Percentiles rank a stretch among this genome's conserved stretches.
Conservation (phyloP, 176 grass and related monocot species). For the Ensete ventricosum region DNA sequence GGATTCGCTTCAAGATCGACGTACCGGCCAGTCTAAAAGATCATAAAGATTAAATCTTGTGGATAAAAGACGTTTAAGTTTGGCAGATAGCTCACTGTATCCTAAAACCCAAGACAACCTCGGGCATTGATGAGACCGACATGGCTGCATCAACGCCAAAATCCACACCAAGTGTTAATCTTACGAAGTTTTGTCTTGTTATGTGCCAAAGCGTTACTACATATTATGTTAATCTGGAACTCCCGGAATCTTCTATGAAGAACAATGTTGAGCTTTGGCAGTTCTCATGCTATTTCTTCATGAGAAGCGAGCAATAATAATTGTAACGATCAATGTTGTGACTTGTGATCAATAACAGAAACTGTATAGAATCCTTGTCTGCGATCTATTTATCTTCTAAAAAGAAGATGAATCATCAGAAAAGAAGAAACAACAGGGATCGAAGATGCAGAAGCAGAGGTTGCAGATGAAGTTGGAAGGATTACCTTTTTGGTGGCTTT, state of each 20-base stretch:
- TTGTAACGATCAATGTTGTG: no score
- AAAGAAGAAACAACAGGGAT: background rate
- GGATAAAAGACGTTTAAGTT: background rate
- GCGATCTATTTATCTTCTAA: background rate
- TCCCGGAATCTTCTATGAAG: background rate
- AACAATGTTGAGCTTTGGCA: no score
- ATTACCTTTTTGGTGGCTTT: slow-evolving; percentile 75
- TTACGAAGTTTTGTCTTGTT: no score
- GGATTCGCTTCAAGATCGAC: background rate
- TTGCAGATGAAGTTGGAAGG: background rate
- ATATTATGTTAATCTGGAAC: no score
- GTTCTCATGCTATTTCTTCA: no score
- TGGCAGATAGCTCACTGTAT: background rate
- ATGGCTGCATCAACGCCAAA: background rate
- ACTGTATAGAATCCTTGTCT: background rate
- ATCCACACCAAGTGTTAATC: no score
- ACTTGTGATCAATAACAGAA: no score
- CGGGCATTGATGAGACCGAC: background rate
- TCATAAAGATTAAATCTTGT: background rate
- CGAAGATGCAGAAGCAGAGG: background rate
- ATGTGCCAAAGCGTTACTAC: no score
- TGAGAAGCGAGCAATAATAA: no score
- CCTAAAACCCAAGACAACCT: background rate
- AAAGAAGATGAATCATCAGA: background rate
- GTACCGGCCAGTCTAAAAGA: background rate